Percentiles rank a stretch among this genome's conserved stretches.
Conservation (phyloP, 495 filamentous ascomycete genomes). For the Podospora conica region DNA sequence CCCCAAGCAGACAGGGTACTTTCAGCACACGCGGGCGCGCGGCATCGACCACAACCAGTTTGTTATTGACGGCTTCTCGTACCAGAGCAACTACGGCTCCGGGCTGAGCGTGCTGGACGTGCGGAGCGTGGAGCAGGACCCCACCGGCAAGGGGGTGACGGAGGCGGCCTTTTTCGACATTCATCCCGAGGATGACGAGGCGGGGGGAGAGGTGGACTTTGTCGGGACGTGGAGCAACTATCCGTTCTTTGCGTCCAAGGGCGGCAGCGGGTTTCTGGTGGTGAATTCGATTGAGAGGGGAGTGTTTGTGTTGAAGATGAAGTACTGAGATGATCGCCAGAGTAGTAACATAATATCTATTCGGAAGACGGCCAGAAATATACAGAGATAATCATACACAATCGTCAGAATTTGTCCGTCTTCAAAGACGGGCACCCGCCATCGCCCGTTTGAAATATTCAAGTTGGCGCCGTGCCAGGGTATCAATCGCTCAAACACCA, state of each 20-base stretch:
- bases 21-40: constrained; percentile 27
- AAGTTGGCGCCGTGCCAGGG: too few relatives aligned
- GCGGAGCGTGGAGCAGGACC: constrained; percentile 33
- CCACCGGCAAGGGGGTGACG: constrained; percentile 31
- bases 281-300: constrained; percentile 53
- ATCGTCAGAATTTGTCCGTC: too few relatives aligned
- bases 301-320: constrained; percentile 40
- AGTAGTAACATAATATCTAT: not conserved
- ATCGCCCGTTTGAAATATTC: too few relatives aligned
- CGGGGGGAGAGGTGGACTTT: constrained; percentile 39
- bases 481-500: constrained; percentile 1
- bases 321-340: not conserved
- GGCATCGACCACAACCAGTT: constrained; percentile 56
- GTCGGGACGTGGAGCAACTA: constrained; percentile 49
- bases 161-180: constrained; percentile 51
- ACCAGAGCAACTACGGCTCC: constrained; percentile 49
- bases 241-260: constrained; percentile 38
- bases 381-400: too few relatives aligned
- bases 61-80: constrained; percentile 39
- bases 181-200: constrained; percentile 48
- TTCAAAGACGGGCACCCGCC: too few relatives aligned
- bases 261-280: constrained; percentile 46
- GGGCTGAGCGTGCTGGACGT: constrained; percentile 49
- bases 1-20: constrained; percentile 48
- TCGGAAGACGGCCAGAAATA: not conserved